phyloP scores from a whole-genome alignment of 441 rosid genomes.

The Populus hybrid region DNA sequence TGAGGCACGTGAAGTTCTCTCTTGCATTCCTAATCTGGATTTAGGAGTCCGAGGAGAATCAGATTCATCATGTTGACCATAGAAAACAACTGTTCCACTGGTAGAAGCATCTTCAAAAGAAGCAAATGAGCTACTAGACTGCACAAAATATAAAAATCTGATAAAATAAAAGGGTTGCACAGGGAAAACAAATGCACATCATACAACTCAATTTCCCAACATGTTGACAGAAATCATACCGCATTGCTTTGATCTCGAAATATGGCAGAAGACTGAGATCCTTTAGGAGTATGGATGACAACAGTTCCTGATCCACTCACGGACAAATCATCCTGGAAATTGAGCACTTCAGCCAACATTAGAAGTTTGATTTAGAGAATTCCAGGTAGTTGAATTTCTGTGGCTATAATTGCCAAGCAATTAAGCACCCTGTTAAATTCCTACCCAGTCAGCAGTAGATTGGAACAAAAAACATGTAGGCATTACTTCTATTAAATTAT shows the following conservation, averaged over 20 bases:
- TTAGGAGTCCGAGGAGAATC: constrained; percentile 88
- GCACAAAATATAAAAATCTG: constrained; percentile 40
- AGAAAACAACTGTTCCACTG: constrained; percentile 90
- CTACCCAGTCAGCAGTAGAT: background rate
- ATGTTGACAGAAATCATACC: constrained; percentile 37
- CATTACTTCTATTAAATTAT: background rate
- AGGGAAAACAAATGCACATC: constrained; percentile 18
- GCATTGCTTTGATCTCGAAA: constrained; percentile 56
- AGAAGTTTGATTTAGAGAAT: constrained; percentile 3
- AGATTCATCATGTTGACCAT: constrained; percentile 76
- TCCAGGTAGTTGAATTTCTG: background rate
- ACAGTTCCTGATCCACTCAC: constrained; percentile 85
- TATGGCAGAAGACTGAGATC: constrained; percentile 58
- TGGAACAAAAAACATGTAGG: background rate
- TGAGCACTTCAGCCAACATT: constrained; percentile 20
- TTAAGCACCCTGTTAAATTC: background rate
- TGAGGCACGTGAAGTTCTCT: constrained; percentile 82
- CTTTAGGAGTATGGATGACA: constrained; percentile 72
- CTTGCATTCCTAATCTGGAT: constrained; percentile 83
- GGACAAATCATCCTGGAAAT: constrained; percentile 75
- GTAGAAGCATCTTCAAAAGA: constrained; percentile 90
- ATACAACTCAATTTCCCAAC: constrained; percentile 8
- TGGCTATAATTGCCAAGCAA: background rate
- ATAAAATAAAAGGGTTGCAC: constrained; percentile 33
- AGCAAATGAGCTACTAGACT: constrained; percentile 66